Conservation (phyloP, 768 basidiomycete species). For the Leccinum incarnatum region DNA sequence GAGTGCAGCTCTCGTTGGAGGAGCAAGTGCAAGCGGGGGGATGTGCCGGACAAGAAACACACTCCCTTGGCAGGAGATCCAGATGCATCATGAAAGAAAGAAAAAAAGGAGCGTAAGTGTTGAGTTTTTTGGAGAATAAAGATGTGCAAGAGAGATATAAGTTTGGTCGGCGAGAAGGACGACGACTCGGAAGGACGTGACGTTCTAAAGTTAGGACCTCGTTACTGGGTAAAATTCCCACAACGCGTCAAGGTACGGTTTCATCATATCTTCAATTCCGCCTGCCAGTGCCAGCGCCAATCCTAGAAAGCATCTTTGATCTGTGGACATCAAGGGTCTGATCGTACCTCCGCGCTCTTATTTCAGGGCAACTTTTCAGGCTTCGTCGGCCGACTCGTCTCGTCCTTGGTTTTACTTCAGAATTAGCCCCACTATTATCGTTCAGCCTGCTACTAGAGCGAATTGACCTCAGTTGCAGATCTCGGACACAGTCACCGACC, state of each 20-base stretch:
- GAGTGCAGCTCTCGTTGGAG: constrained; percentile 54
- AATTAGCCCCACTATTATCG: neutral
- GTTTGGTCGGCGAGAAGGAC: constrained; percentile 19
- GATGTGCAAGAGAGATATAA: constrained; percentile 19
- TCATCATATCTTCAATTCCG: neutral
- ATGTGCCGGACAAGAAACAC: constrained; percentile 50
- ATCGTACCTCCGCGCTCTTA: neutral
- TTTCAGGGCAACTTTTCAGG: neutral
- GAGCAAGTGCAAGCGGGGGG: constrained; percentile 53
- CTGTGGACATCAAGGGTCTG: neutral
- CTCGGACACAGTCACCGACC: neutral
- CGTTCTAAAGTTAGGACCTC: constrained; percentile 6
- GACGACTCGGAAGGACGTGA: neutral
- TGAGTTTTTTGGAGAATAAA: constrained; percentile 16
- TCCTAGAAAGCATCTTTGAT: too few relatives aligned
- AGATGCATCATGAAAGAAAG: constrained; percentile 28
- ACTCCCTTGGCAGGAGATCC: constrained; percentile 43
- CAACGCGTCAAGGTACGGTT: neutral
- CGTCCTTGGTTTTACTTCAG: neutral
- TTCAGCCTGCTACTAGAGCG: neutral
- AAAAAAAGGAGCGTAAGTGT: constrained; percentile 35
- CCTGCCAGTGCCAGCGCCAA: neutral
- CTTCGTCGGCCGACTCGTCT: neutral
- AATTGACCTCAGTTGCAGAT: neutral
- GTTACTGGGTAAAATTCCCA: neutral